These are phyloP conservation scores for Pharus latifolius DNA, from an alignment of 176 grass and related monocot genomes.

Conservation along the genomic window DNA sequence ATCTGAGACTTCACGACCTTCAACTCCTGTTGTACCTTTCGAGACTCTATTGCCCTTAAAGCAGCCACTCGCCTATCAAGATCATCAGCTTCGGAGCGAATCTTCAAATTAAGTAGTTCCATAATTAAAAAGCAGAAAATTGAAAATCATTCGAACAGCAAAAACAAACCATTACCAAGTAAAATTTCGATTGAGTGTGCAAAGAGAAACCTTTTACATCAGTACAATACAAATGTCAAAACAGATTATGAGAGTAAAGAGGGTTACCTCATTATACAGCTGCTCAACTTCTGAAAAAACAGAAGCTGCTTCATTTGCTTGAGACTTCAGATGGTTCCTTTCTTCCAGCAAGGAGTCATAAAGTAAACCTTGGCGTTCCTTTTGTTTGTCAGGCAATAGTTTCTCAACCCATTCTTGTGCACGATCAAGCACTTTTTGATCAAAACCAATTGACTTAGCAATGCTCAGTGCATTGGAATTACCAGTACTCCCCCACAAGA, in stretches of 20 bases:
- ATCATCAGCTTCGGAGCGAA: conserved; percentile 39
- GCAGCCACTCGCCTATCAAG: conserved; percentile 38
- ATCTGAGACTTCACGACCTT: conserved; percentile 54
- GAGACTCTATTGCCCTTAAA: conserved; percentile 42
- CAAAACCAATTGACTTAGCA: conserved; percentile 75
- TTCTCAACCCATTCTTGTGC: conserved; percentile 65
- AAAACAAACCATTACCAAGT: neutral
- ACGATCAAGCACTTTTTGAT: conserved; percentile 43
- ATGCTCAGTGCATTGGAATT: conserved; percentile 71
- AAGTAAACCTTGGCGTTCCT: conserved; percentile 61
- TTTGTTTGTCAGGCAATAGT: conserved; percentile 60
- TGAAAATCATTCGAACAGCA: neutral
- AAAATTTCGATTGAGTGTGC: neutral
- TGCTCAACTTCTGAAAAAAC: conserved; percentile 46
- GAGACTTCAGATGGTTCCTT: conserved; percentile 32
- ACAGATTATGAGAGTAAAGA: neutral
- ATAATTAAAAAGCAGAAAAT: neutral
- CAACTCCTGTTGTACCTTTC: conserved; percentile 44
- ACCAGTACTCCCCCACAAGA: conserved; percentile 65
- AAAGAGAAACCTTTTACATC: neutral
- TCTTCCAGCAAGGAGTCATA: conserved; percentile 52
- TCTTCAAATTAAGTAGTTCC: conserved; percentile 11
- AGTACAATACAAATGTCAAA: neutral
- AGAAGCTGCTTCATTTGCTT: conserved; percentile 50
- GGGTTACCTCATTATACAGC: conserved; percentile 41